Percentiles rank a stretch among this genome's conserved stretches.
Evolutionary conservation across 2,329 filamentous ascomycete genomes (phyloP).

Genomic region (Incumbomyces delicatus): DNA sequence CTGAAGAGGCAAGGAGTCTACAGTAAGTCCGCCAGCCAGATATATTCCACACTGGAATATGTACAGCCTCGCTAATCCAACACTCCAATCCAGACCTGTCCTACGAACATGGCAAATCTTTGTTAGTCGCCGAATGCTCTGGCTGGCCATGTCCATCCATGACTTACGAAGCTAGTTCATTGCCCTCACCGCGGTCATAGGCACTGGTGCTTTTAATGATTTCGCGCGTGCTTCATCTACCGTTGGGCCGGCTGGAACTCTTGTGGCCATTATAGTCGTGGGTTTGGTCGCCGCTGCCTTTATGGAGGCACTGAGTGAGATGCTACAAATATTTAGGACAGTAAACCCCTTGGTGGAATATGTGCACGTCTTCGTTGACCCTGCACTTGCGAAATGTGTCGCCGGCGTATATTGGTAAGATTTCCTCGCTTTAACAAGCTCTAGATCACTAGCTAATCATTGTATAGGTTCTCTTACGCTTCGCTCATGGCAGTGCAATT

Average conservation of each 20-base stretch:
- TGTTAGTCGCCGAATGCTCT: too few relatives aligned
- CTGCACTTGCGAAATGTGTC: conserved; percentile 26
- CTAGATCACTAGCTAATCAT: too few relatives aligned
- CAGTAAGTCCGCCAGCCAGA: too few relatives aligned
- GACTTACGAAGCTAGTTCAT: neutral
- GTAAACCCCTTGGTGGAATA: conserved; percentile 22
- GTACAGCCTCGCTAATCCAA: too few relatives aligned
- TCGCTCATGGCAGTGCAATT: too few relatives aligned
- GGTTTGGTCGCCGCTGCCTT: conserved; percentile 26
- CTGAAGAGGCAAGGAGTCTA: too few relatives aligned
- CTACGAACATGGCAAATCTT: too few relatives aligned
- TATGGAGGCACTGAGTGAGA: conserved; percentile 30
- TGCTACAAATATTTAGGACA: conserved; percentile 29
- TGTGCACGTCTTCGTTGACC: conserved; percentile 20
- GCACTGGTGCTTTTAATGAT: neutral
- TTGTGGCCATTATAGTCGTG: conserved; percentile 9
- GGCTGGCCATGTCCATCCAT: too few relatives aligned
- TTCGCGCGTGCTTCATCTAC: neutral
- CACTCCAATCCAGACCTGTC: too few relatives aligned
- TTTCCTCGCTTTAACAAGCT: too few relatives aligned
- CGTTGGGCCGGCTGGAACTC: conserved; percentile 18
- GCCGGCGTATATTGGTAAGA: conserved; percentile 17
- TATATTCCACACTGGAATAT: too few relatives aligned
- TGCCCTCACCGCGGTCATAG: neutral
- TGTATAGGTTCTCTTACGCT: too few relatives aligned